Evolutionary conservation across 306 rosid genomes (phyloP), one percentile per base, ranked within the genome.

Genomic region (Corylus avellana): DNA sequence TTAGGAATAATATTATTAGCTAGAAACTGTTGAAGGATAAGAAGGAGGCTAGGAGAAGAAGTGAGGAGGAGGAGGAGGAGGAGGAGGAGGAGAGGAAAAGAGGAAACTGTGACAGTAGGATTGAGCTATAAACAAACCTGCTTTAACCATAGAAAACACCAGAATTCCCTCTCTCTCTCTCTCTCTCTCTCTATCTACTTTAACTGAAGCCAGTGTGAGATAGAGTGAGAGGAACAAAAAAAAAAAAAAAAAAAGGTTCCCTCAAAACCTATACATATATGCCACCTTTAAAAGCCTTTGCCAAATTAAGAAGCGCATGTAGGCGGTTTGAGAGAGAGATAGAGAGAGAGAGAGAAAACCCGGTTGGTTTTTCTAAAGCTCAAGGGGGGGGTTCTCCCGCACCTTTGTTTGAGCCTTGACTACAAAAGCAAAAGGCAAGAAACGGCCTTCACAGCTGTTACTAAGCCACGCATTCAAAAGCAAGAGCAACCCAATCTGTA

Each of bases 341-440:
- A 70, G 9, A 70, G 64, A 35, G 72, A 67, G 27, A 39, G 18
- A 54, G 44, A 13, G 55, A 47, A 74, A 87, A 50, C 64, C 80
- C 53, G 83, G 55, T 57, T 76, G 79, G 76, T 69, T 55, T 77
- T 35, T 75, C 71, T 79, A 79, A 85, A 85, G 80, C 79, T 73
- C 77, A 54, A 54, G 67, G 80, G 73, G 59, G 35, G 2, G 35
- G 2, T 59, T 67, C 77, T 69, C 88, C 75, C 81, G 46, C 85
- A 76, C 95, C 88, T 89, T 92, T 91, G 86, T 84, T 86, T 78
- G 87, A 80, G 84, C 75, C 95, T 92, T 92, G 94, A 94, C 98
- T 90, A 89, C 85, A 80, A 92, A 92, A 94, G 97, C 87, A 78
- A 93, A 91, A 93, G 92, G 84, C 78, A 87, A 72, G 86, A 90